Conservation (phyloP, 331 rosid species). For the Cydonia oblonga region DNA sequence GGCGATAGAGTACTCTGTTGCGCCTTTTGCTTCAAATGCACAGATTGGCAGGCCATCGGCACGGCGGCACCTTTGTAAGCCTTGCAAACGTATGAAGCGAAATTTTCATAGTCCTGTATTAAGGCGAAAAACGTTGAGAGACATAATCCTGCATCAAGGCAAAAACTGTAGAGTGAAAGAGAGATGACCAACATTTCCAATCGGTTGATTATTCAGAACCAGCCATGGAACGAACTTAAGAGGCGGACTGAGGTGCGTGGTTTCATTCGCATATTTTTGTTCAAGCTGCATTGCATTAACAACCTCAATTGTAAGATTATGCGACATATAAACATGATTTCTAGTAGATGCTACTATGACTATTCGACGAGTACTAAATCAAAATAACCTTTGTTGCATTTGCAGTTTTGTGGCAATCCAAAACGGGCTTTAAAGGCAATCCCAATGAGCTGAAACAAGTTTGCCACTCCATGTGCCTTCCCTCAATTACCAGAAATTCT, state of each 20-base stretch:
- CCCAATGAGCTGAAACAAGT: constrained; percentile 37
- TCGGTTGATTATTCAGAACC: constrained; percentile 45
- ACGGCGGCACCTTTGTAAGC: constrained; percentile 31
- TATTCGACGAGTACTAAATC: background rate
- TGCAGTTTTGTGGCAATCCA: constrained; percentile 28
- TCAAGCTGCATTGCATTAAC: constrained; percentile 35
- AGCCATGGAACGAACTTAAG: constrained; percentile 52
- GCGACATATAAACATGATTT: background rate
- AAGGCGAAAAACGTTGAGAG: background rate
- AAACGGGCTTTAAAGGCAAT: constrained; percentile 25
- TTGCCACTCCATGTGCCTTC: constrained; percentile 32
- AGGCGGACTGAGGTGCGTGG: constrained; percentile 33
- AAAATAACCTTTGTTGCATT: constrained; percentile 37
- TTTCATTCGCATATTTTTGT: constrained; percentile 23
- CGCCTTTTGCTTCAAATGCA: constrained; percentile 4
- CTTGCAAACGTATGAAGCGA: constrained; percentile 35
- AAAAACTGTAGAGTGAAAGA: background rate
- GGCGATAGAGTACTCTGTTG: background rate
- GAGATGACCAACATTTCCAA: constrained; percentile 28
- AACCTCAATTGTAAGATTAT: background rate
- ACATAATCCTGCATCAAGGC: constrained; percentile 36
- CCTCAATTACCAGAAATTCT: constrained; percentile 42
- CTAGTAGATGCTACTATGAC: background rate
- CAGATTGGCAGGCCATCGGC: constrained; percentile 33
- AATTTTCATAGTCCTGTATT: constrained; percentile 48